Conservation (phyloP, 2,329 filamentous ascomycete species). For the Periconia sp. region DNA sequence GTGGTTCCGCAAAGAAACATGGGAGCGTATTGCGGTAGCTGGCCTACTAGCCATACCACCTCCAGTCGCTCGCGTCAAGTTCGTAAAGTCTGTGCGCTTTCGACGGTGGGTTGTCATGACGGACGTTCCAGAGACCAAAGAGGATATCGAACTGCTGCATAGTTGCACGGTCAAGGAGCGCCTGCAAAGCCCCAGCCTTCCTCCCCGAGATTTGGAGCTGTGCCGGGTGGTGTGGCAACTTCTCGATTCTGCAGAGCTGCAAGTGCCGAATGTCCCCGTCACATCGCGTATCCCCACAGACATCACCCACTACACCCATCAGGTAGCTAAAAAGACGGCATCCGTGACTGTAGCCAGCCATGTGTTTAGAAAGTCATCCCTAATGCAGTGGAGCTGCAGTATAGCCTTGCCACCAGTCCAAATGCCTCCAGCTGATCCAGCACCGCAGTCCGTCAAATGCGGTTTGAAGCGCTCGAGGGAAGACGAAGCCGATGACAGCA, state of each 20-base stretch:
- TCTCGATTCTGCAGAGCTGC: constrained; percentile 13
- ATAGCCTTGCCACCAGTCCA: not conserved
- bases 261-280: constrained; percentile 16
- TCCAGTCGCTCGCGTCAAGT: constrained; percentile 29
- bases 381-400: not conserved
- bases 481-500: not conserved
- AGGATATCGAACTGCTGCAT: constrained; percentile 15
- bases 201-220: not conserved
- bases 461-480: not conserved
- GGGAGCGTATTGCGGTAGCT: constrained; percentile 22
- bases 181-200: not conserved
- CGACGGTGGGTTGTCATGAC: constrained; percentile 22
- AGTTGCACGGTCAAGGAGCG: not conserved
- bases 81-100: constrained; percentile 13
- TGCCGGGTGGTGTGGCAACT: constrained; percentile 10
- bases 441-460: not conserved
- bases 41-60: constrained; percentile 22
- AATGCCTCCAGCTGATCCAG: not conserved
- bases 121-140: constrained; percentile 12
- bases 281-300: constrained; percentile 11
- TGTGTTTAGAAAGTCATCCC: not conserved
- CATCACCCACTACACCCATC: not conserved
- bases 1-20: constrained; percentile 41
- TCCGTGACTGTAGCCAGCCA: not conserved
- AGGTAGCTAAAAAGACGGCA: not conserved